Percentiles rank a stretch among this genome's conserved stretches.
These are phyloP conservation scores for Piper longum DNA, from an alignment of 164 flowering plant genomes.

Conservation along the genomic window DNA sequence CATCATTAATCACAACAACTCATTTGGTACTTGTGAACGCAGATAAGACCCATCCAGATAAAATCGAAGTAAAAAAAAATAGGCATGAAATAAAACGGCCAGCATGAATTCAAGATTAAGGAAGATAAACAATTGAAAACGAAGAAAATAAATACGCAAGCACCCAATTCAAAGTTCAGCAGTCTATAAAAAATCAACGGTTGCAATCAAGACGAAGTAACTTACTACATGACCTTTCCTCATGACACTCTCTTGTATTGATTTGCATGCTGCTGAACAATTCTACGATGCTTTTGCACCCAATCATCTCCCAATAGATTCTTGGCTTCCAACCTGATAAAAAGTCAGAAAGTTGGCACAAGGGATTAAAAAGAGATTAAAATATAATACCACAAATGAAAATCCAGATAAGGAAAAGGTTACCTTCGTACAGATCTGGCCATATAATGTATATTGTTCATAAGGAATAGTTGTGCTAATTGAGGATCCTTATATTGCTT, in stretches of 20 bases:
- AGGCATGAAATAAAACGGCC: no score
- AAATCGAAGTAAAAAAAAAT: no score
- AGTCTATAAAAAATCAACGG: no score
- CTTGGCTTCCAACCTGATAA: constrained; percentile 87
- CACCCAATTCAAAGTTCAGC: no score
- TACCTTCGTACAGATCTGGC: constrained; percentile 95
- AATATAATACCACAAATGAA: not conserved
- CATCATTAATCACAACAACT: no score
- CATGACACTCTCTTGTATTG: constrained; percentile 88
- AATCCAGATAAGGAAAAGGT: not conserved
- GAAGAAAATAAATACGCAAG: no score
- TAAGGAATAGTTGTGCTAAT: constrained; percentile 74
- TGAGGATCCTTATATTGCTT: constrained; percentile 85
- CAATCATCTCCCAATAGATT: constrained; percentile 95
- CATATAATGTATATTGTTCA: constrained; percentile 92
- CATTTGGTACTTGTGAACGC: no score
- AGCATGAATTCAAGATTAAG: no score
- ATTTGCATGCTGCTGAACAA: constrained; percentile 97
- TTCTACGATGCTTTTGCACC: constrained; percentile 92
- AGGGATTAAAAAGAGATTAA: not conserved
- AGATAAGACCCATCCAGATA: no score
- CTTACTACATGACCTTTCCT: constrained; percentile 52
- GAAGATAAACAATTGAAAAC: no score
- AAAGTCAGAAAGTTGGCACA: not conserved
- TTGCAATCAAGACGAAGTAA: no score